phyloP scores from a whole-genome alignment of 805 yeast species.

The Candida orba region DNA sequence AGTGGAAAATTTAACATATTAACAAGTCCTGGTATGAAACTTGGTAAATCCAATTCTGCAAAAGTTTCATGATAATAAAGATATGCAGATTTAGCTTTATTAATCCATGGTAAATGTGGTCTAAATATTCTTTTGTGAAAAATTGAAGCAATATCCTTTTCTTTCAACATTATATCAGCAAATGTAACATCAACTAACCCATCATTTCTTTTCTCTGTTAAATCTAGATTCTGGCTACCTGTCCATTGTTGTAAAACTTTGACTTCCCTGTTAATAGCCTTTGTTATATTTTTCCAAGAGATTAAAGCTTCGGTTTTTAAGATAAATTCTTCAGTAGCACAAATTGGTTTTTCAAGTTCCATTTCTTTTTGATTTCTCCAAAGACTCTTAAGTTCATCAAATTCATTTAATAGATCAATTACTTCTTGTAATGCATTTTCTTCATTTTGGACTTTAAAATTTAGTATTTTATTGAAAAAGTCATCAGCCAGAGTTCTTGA shows the following conservation, averaged over 20 bases:
- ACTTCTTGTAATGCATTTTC: conserved; percentile 45
- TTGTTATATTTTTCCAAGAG: conserved; percentile 77
- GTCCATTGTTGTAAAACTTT: conserved; percentile 68
- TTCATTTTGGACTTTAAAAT: conserved; percentile 49
- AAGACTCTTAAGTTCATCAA: conserved; percentile 59
- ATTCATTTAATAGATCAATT: conserved; percentile 46
- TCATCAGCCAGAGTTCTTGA: conserved; percentile 68
- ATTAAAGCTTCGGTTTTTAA: conserved; percentile 66
- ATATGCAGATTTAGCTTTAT: conserved; percentile 70
- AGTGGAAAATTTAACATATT: conserved; percentile 70
- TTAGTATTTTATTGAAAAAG: conserved; percentile 59
- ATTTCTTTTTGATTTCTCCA: conserved; percentile 80
- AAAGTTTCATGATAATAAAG: conserved; percentile 54
- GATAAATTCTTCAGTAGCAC: conserved; percentile 56
- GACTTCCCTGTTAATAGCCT: conserved; percentile 57
- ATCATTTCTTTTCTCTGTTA: conserved; percentile 33
- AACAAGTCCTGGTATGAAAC: conserved; percentile 58
- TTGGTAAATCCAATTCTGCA: conserved; percentile 64
- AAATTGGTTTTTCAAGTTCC: conserved; percentile 69
- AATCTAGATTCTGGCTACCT: conserved; percentile 73
- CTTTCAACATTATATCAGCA: conserved; percentile 79
- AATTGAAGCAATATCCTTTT: conserved; percentile 64
- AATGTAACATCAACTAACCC: conserved; percentile 57
- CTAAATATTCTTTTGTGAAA: conserved; percentile 63
- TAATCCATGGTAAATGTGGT: conserved; percentile 73